These are phyloP conservation scores for Tricholoma terreum DNA, from an alignment of 768 basidiomycete species.

Conservation along the genomic window DNA sequence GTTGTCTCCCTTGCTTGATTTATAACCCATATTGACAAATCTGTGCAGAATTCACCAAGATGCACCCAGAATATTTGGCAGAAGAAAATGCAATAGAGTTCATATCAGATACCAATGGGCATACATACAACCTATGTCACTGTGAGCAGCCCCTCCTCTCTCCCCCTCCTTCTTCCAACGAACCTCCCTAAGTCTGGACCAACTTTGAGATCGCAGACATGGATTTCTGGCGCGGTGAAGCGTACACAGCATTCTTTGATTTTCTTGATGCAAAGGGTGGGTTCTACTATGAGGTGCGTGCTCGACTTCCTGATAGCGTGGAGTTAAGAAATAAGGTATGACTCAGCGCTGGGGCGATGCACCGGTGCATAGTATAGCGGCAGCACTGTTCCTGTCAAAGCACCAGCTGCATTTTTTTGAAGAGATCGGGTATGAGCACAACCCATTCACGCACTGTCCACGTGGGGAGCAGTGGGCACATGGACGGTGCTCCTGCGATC, in stretches of 20 bases:
- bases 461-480: constrained; percentile 50
- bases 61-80: constrained; percentile 59
- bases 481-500: constrained; percentile 72
- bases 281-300: constrained; percentile 85
- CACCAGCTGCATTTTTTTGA: constrained; percentile 79
- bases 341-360: constrained; percentile 85
- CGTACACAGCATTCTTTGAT: constrained; percentile 83
- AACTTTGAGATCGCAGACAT: constrained; percentile 92
- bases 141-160: constrained; percentile 35
- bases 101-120: constrained; percentile 66
- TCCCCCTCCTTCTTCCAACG: background rate
- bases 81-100: constrained; percentile 69
- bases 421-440: constrained; percentile 84
- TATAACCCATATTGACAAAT: too few relatives aligned
- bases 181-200: constrained; percentile 60
- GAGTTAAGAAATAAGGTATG: background rate
- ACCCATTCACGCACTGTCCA: constrained; percentile 77
- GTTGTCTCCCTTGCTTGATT: too few relatives aligned
- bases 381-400: constrained; percentile 67
- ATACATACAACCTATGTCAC: constrained; percentile 68
- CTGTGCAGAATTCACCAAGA: constrained; percentile 65
- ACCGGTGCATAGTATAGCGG: constrained; percentile 73
- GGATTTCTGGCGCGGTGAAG: constrained; percentile 83
- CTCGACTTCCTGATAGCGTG: background rate
- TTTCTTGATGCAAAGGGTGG: constrained; percentile 80